Conservation (phyloP, 441 rosid species). For the Dalechampia spathulata region DNA sequence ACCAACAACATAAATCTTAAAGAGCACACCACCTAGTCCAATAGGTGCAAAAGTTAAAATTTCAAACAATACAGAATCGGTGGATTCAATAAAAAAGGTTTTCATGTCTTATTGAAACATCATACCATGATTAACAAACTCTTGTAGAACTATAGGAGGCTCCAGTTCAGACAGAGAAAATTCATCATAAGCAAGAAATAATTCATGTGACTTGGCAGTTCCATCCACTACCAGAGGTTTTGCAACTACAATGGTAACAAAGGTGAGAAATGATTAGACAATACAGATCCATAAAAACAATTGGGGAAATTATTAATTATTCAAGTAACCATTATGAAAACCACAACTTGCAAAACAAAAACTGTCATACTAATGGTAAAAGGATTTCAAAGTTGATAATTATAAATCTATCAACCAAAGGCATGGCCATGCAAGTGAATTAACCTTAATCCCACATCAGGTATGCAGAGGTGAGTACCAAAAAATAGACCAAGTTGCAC, state of each 20-base stretch:
- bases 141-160: conserved; percentile 83
- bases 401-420: not conserved
- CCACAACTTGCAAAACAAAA: not conserved
- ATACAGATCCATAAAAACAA: not conserved
- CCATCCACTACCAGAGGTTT: conserved; percentile 91
- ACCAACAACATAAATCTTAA: conserved; percentile 74
- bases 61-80: not conserved
- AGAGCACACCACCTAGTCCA: conserved; percentile 68
- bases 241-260: conserved; percentile 43
- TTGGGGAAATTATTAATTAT: not conserved
- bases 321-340: not conserved
- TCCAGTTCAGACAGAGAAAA: conserved; percentile 69
- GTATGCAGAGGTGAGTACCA: not conserved
- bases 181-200: conserved; percentile 64
- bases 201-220: conserved; percentile 72
- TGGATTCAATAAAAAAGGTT: not conserved
- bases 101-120: not conserved
- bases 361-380: not conserved
- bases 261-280: conserved; percentile 9
- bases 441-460: not conserved
- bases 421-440: not conserved
- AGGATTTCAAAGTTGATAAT: not conserved
- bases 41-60: not conserved
- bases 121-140: conserved; percentile 85
- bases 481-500: not conserved